Evolutionary conservation across 805 yeast species (phyloP), one percentile per base, ranked within the genome.

Genomic region (Kluyveromyces starmeri): DNA sequence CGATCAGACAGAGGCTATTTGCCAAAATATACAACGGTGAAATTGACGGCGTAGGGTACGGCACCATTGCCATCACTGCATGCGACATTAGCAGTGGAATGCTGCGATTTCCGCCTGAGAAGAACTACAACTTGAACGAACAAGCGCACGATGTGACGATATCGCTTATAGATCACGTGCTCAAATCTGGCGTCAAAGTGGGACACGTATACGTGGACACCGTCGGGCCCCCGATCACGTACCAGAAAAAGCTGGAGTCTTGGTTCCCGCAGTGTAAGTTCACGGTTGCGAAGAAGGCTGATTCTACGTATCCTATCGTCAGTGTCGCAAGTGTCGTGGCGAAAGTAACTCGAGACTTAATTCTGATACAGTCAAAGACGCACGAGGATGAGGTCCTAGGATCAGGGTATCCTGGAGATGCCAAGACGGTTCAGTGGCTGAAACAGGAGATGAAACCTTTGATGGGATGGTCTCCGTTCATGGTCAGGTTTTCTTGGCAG

Each of bases 121-220:
- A 62, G 34, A 60, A 63, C 36, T 54, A 64, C 42, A 89, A 89
- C 51, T 64, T 92, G 53, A 92, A 94, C 54, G 95, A 82, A 46
- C 98, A 92, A 58, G 98, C 98, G 0, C 97, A 92, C 51, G 95
- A 86, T 48, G 78, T 94, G 0, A 92, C 99, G 0, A 88, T 88
- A 51, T 75, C 64, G 11, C 61, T 92, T 40, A 85, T 92, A 25
- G 71, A 70, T 40, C 73, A 70, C 8, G 78, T 83, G 0, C 24
- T 83, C 4, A 71, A 68, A 20, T 59, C 63, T 22, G 82, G 83
- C 1, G 78, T 83, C 5, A 70, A 73, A 25, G 52, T 92, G 5
- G 68, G 64, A 18, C 84, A 84, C 51, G 71, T 88, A 0, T 92
- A 71, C 55, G 88, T 92, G 4, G 99, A 92, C 55, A 92, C 99